Base-by-base conservation (phyloP, 1,284 basidiomycete genomes). In the Trichosporon sp. region DNA sequence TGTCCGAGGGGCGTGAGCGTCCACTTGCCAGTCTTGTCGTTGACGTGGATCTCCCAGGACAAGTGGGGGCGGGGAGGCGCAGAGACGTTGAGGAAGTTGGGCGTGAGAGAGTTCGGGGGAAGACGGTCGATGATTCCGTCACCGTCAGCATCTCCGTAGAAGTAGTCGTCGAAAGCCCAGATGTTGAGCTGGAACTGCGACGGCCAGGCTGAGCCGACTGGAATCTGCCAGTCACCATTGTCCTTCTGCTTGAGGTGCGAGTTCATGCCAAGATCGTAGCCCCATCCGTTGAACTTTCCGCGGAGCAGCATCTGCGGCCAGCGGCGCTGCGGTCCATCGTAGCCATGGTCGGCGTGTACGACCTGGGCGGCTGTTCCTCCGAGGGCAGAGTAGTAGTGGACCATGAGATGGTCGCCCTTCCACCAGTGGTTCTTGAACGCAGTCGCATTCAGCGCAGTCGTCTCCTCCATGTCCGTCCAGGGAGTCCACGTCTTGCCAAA, bases 61-160 rank as follows among this genome's bases (percentile, higher is more conserved):
- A 95, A 83, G 79, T 92, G 88, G 21, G 82, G 81, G 27, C 77
- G 69, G 14, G 81, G 80, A 1, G 82, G 82, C 10, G 74, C 67
- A 19, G 92, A 91, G 81, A 95, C 87, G 82, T 95, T 95, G 69
- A 95, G 81, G 78, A 87, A 94, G 80, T 94, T 94, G 19, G 90
- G 85, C 1, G 90, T 71, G 32, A 75, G 86, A 7, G 89, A 87
- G 79, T 94, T 94, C 27, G 92, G 91, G 10, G 92, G 90, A 9
- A 95, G 85, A 64, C 92, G 90, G 74, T 95, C 92, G 72, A 95
- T 83, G 60, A 93, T 82, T 65, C 91, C 91, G 71, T 95, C 92
- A 14, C 84, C 87, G 72, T 95, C 92, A 21, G 86, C 83, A 72
- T 95, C 92, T 63, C 92, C 92, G 72, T 94, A 95, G 81, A 89